These are phyloP conservation scores for Jimgerdemannia lactiflua DNA, from an alignment of 192 early-diverging fungal genomes.

Conservation along the genomic window DNA sequence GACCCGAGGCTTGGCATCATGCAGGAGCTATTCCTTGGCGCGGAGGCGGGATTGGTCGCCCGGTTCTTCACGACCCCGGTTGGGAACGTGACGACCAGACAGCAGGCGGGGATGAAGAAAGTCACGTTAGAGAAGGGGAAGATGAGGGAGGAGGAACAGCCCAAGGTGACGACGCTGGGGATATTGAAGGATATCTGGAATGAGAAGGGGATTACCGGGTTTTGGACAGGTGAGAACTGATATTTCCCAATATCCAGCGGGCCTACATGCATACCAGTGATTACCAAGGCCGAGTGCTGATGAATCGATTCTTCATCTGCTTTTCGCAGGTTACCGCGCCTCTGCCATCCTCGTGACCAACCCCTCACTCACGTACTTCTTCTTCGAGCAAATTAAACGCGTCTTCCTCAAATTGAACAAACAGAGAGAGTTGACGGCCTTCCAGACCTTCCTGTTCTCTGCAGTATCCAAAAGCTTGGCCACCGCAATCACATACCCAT, in stretches of 20 bases:
- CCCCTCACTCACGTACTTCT: conserved; percentile 51
- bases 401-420: conserved; percentile 15
- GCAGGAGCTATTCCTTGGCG: conserved; percentile 49
- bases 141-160: conserved; percentile 4
- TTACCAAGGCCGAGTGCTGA: background rate
- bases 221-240: conserved; percentile 36
- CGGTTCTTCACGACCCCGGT: conserved; percentile 49
- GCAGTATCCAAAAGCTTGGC: conserved; percentile 46
- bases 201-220: conserved; percentile 42
- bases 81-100: conserved; percentile 43
- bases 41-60: conserved; percentile 44
- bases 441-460: conserved; percentile 44
- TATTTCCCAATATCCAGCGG: too few species aligned
- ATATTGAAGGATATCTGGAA: conserved; percentile 33
- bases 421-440: conserved; percentile 21
- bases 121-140: background rate
- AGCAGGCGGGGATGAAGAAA: conserved; percentile 23
- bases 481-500: conserved; percentile 46
- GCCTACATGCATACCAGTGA: too few species aligned
- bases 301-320: background rate
- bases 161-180: conserved; percentile 15
- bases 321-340: conserved; percentile 35
- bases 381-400: conserved; percentile 43
- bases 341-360: conserved; percentile 44
- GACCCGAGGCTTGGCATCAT: conserved; percentile 28